Evolutionary conservation across 2,329 filamentous ascomycete species (phyloP), one percentile per base, ranked within the genome.

Genomic region (Penicillium sp.): DNA sequence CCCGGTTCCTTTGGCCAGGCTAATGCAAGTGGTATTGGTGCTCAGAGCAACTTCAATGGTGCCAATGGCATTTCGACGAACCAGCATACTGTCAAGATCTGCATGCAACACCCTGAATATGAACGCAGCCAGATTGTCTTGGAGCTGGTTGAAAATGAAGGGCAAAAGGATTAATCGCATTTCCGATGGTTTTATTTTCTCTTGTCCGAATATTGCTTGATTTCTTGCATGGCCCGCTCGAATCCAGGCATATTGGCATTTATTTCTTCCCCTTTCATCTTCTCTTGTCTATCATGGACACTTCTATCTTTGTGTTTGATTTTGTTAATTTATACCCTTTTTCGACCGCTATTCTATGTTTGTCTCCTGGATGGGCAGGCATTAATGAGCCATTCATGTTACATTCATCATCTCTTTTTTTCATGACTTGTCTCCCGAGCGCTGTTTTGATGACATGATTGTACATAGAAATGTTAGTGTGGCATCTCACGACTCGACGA

Each of bases 141-240:
- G 62, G 95, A 99, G 78, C 83, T 99, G 83, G 78, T 96, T 63
- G 83, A 98, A 66, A 98, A 98, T 73, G 91, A 96, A 69, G 93
- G 91, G 6, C 89, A 93, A 62, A 83, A 81, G 67, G 83, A 85
- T 60, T 80, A 61, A 62, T 35, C 25, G 5, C 16, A 26, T 29
- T 19, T 3, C 23, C 2, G 29, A 37, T 39, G 9, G n/a, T 8
- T 23, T 26, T 21, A 16, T 35, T n/a, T 44, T 25, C 25, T 25
- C 21, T 10, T 26, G 19, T 31, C 23, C 25, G 9, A 6, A 16
- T 23, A n/a, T 26, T n/a, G n/a, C n/a, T 29, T 26, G 19, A n/a
- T 33, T 35, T 35, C 27, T 56, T 42, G n/a, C 42, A 39, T 47
- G 42, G 27, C 27, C 35, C 19, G n/a, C 23, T 13, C 13, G 3